phyloP scores from a whole-genome alignment of 306 rosid genomes.

The Coriaria nepalensis region DNA sequence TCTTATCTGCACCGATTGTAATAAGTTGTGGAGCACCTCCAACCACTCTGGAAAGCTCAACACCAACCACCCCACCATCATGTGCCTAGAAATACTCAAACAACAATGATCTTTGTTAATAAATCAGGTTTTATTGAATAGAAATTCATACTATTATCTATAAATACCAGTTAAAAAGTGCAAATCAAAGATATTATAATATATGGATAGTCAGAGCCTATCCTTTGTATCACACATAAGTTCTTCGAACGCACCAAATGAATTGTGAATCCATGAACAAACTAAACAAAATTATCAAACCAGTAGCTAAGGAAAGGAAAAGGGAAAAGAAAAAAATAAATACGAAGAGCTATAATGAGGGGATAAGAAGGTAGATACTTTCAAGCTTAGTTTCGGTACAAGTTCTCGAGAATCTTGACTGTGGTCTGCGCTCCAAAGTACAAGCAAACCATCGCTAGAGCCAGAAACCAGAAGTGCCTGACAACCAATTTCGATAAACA shows the following conservation, averaged over 20 bases:
- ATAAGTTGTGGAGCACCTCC: constrained; percentile 96
- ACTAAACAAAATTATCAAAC: constrained; percentile 8
- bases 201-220: too few species aligned
- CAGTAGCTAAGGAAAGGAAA: constrained; percentile 5
- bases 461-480: constrained; percentile 96
- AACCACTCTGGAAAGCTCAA: constrained; percentile 91
- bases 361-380: constrained; percentile 32
- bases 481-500: constrained; percentile 19
- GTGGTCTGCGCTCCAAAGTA: constrained; percentile 96
- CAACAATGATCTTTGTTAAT: background rate
- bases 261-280: constrained; percentile 10
- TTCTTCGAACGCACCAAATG: too few species aligned
- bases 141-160: background rate
- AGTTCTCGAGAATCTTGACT: constrained; percentile 95
- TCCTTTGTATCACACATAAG: too few species aligned
- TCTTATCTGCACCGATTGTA: constrained; percentile 95
- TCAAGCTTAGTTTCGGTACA: constrained; percentile 90
- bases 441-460: constrained; percentile 88
- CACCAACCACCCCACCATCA: constrained; percentile 98
- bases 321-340: background rate
- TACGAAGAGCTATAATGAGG: constrained; percentile 3
- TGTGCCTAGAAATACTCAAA: constrained; percentile 49
- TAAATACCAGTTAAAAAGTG: constrained; percentile 1
- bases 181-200: background rate
- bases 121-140: background rate